A percentile compares a stretch with the other conserved stretches of the same genome.
Conservation (phyloP, 805 yeast genomes). For the Maudiozyma pseudohumilis region DNA sequence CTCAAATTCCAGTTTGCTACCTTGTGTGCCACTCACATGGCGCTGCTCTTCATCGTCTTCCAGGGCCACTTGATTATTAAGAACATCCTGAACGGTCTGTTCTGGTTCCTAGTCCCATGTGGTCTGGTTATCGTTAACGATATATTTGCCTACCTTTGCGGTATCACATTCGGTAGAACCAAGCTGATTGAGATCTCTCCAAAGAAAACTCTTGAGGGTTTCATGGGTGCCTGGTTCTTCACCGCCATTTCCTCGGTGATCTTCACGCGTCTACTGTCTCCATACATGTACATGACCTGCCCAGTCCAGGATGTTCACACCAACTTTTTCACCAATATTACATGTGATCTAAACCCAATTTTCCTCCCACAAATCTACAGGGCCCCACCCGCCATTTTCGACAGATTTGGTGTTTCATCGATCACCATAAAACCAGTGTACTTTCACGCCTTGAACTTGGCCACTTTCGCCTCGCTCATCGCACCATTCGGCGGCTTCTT, state of each 20-base stretch:
- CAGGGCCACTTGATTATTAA: constrained; percentile 90
- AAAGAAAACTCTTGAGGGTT: constrained; percentile 95
- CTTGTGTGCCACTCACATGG: constrained; percentile 90
- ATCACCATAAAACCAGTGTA: constrained; percentile 76
- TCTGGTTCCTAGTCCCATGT: constrained; percentile 91
- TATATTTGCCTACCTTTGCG: constrained; percentile 93
- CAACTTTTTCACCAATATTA: constrained; percentile 51
- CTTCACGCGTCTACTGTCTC: constrained; percentile 53
- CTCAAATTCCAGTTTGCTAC: constrained; percentile 90
- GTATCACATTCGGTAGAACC: constrained; percentile 90
- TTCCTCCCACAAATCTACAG: constrained; percentile 71
- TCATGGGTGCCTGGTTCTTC: constrained; percentile 94
- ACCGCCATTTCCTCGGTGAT: constrained; percentile 67
- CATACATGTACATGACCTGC: constrained; percentile 71
- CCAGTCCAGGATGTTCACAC: constrained; percentile 63
- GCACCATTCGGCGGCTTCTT: constrained; percentile 99
- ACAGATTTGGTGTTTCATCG: constrained; percentile 36
- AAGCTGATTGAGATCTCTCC: constrained; percentile 91
- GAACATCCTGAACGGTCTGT: constrained; percentile 80
- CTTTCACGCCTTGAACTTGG: constrained; percentile 75
- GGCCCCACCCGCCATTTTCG: constrained; percentile 59
- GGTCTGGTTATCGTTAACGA: constrained; percentile 89
- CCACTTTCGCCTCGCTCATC: constrained; percentile 90
- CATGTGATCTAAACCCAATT: constrained; percentile 83
- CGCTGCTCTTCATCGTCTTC: constrained; percentile 75